Conservation (phyloP, 345 rosid species). For the Gossypium ekmanianum region DNA sequence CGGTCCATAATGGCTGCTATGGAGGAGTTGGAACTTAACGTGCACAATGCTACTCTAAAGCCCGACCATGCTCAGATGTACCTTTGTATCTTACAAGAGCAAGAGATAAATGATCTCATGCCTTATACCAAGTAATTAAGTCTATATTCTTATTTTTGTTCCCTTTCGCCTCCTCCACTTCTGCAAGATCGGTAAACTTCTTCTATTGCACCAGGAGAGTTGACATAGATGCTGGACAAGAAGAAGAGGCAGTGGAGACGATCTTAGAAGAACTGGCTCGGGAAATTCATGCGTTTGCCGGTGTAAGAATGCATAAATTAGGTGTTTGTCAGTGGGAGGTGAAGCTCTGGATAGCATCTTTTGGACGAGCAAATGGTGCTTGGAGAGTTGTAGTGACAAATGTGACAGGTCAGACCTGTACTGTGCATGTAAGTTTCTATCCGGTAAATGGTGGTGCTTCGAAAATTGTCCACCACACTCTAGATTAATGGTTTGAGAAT, state of each 20-base stretch:
- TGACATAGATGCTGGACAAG: conserved; percentile 61
- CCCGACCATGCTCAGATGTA: conserved; percentile 95
- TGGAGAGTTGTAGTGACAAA: conserved; percentile 93
- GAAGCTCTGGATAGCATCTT: conserved; percentile 83
- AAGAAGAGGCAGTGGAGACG: conserved; percentile 63
- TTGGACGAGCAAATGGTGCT: conserved; percentile 86
- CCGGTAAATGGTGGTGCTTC: background rate
- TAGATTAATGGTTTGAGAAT: background rate
- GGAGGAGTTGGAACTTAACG: conserved; percentile 96
- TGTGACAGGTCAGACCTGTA: conserved; percentile 92
- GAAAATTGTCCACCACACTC: background rate
- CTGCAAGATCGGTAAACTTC: background rate
- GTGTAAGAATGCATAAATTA: conserved; percentile 87
- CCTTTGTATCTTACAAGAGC: conserved; percentile 84
- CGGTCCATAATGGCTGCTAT: conserved; percentile 85
- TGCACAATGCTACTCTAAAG: conserved; percentile 74
- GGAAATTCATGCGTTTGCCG: conserved; percentile 71
- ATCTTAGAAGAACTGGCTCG: conserved; percentile 72
- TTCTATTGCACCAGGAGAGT: conserved; percentile 58
- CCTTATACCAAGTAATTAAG: conserved; percentile 68
- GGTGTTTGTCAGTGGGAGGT: conserved; percentile 99
- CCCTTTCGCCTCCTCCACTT: background rate
- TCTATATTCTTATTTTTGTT: conserved; percentile 9
- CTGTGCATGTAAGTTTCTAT: conserved; percentile 66
- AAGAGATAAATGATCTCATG: conserved; percentile 83